Conservation (phyloP, 106 monocot genomes). For the Xerophyta viscosa region DNA sequence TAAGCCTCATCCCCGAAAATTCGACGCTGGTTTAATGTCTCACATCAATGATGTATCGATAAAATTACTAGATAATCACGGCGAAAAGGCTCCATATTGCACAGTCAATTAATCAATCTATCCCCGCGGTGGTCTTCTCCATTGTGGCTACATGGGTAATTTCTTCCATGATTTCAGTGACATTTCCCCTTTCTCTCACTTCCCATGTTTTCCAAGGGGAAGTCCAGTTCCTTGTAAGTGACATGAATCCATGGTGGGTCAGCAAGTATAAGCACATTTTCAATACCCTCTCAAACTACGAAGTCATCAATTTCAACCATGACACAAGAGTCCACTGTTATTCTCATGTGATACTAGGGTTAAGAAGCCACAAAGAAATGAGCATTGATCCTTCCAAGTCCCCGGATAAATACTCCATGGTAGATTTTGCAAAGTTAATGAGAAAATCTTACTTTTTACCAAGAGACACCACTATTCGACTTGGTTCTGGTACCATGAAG, state of each 20-base stretch:
- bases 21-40: conserved; percentile 13
- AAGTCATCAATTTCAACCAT: conserved; percentile 29
- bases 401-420: conserved; percentile 30
- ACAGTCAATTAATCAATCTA: conserved; percentile 19
- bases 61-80: too few species aligned
- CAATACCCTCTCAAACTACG: conserved; percentile 17
- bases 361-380: conserved; percentile 29
- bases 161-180: conserved; percentile 53
- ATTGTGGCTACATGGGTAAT: conserved; percentile 32
- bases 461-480: conserved; percentile 7
- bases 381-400: conserved; percentile 17
- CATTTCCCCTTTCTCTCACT: conserved; percentile 44
- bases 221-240: conserved; percentile 43
- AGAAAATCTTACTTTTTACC: conserved; percentile 24
- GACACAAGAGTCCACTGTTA: conserved; percentile 32
- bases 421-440: conserved; percentile 44
- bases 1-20: conserved; percentile 46
- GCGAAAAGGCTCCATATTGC: too few species aligned
- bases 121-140: conserved; percentile 41
- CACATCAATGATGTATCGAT: too few species aligned
- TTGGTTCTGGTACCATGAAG: neutral
- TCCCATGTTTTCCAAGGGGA: conserved; percentile 25
- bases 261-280: conserved; percentile 30
- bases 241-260: conserved; percentile 33
- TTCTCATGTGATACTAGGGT: conserved; percentile 25